These are phyloP conservation scores for Calonectria pseudoturangicola DNA, from an alignment of 2,329 filamentous ascomycete genomes.

Conservation along the genomic window DNA sequence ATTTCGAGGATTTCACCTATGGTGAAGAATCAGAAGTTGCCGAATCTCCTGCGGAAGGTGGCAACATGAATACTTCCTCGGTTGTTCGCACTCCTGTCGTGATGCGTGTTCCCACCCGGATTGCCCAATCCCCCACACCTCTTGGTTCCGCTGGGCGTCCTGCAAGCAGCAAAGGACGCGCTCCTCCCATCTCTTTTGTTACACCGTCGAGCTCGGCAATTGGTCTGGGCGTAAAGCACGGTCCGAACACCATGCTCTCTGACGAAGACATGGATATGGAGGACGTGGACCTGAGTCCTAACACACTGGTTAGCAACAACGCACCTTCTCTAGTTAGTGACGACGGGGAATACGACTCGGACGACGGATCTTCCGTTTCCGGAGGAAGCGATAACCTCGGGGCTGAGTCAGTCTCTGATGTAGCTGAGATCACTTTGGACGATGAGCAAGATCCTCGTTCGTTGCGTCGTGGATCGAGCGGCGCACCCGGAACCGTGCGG, in stretches of 20 bases:
- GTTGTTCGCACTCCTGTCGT: constrained; percentile 62
- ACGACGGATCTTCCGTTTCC: constrained; percentile 77
- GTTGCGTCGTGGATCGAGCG: constrained; percentile 66
- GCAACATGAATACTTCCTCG: constrained; percentile 40
- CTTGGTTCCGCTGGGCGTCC: constrained; percentile 66
- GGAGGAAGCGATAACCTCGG: constrained; percentile 75
- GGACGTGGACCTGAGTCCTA: constrained; percentile 80
- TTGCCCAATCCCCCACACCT: constrained; percentile 70
- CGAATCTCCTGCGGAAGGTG: constrained; percentile 44
- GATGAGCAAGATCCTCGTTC: constrained; percentile 71
- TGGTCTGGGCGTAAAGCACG: constrained; percentile 47
- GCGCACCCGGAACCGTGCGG: constrained; percentile 66
- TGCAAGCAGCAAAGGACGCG: constrained; percentile 74
- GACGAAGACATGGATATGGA: constrained; percentile 72
- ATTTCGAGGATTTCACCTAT: constrained; percentile 69
- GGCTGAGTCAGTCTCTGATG: constrained; percentile 75
- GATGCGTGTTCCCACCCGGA: constrained; percentile 76
- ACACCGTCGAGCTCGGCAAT: constrained; percentile 57
- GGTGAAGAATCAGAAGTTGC: constrained; percentile 72
- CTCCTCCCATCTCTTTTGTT: constrained; percentile 63
- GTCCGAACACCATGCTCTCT: constrained; percentile 52
- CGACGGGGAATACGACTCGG: constrained; percentile 85
- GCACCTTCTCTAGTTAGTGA: constrained; percentile 88
- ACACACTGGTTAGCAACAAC: constrained; percentile 82
- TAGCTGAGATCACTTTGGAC: constrained; percentile 77